Base-by-base conservation (phyloP, 2,329 filamentous ascomycete species). In the Dactylellina haptotyla region DNA sequence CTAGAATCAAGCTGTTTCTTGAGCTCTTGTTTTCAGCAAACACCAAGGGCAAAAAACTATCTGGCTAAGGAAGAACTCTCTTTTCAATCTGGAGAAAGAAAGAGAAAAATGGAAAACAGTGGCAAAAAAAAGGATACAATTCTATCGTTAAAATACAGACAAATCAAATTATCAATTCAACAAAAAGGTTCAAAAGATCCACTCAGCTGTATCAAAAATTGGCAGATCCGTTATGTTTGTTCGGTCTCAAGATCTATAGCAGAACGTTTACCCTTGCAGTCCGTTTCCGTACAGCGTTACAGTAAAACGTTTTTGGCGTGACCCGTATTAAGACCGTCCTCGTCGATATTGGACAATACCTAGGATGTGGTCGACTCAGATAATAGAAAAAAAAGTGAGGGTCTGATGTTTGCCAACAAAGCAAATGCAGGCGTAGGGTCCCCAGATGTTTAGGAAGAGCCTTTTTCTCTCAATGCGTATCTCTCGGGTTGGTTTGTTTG, bases 381-480 rank as follows among this genome's bases (percentile, higher is more conserved):
- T 4, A 4, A 4, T n/a, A 10, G 39, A 16, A 50, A 50, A 50
- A 28, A 12, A 28, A 12, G 25, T 14, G 58, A 51, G 43, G 53
- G 53, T 20, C 41, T 14, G 16, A 30, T n/a, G 56, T 61, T 62
- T 70, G 65, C 65, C 65, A 70, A 54, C 65, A 56, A 70, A 70
- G 65, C 66, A 71, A 58, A 71, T 71, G 66, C 66, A 71, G 57
- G 66, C 50, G 61, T 26, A 62, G 66, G 66, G 66, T 57, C 51
- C 66, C 66, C 66, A 63, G 65, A 56, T 57, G 50, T 41, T 54
- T 54, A 10, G 18, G 16, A 46, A 46, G 18, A 46, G 41, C 41
- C 16, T 46, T 20, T 46, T 46, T 46, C 20, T 45, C 20, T 46
- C 18, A 46, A 46, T 45, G 51, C 62, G 51, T 58, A 58, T 58